Base-by-base conservation (phyloP, 768 basidiomycete genomes). In the Coprinopsis strossmayeri region DNA sequence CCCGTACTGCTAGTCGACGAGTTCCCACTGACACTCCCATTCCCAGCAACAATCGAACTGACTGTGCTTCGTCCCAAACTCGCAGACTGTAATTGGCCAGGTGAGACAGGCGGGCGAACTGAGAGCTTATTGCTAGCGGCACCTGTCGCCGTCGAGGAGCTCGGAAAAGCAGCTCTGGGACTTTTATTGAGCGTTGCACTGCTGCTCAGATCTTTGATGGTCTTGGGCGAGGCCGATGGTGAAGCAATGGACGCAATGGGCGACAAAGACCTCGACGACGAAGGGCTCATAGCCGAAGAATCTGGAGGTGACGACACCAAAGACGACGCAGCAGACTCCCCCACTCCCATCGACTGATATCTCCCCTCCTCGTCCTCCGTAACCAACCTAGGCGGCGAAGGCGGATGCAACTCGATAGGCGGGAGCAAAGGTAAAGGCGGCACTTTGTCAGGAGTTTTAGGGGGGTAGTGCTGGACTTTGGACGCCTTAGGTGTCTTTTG, bases 361-460 rank as follows among this genome's bases (percentile, higher is more conserved):
- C n/a, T 9, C 10, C 21, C 30, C 17, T 15, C 23, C n/a, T 12
- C 40, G 9, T 34, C 28, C 17, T 49, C 28, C 27, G 38, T 15
- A 5, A 20, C 38, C 13, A 45, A 24, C 24, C 40, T 42, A 12
- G 55, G 52, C 24, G 55, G 54, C 9, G 55, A 56, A 15, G 55
- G 55, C 3, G 55, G 55, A 18, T 53, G 55, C 12, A 56, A 50
- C 46, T 56, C 55, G 9, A 56, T 56, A 3, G 55, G 52, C 10
- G 55, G 55, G 5, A 56, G 52, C 9, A 56, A 52, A 5, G 43
- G 21, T 2, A 45, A 11, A 28, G 43, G 38, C 26, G 30, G 34
- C 23, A 26, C 20, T 39, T 49, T 45, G 5, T 45, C 43, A 38
- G 35, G 35, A 5, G 35, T 38, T 17, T 38, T 38, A 18, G 17